Evolutionary conservation across 2,329 filamentous ascomycete species (phyloP).

Genomic region (Gremmenia infestans): DNA sequence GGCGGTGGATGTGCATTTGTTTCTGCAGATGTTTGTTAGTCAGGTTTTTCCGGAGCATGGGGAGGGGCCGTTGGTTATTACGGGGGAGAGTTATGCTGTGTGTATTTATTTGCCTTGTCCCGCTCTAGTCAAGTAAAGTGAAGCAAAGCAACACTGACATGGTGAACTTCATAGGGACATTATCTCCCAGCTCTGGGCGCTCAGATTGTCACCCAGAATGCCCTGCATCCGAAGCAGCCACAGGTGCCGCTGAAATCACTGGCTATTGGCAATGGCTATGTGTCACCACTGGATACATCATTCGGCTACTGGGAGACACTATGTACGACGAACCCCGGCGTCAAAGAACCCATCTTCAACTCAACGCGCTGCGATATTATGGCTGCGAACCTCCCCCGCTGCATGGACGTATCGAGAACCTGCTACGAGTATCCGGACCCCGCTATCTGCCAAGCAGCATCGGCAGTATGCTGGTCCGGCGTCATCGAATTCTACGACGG

Average conservation of each 20-base stretch:
- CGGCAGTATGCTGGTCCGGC: conserved; percentile 34
- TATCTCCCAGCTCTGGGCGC: conserved; percentile 42
- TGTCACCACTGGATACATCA: conserved; percentile 36
- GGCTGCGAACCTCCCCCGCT: conserved; percentile 40
- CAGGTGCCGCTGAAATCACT: conserved; percentile 40
- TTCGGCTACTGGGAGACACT: conserved; percentile 44
- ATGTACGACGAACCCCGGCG: conserved; percentile 41
- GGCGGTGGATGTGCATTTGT: conserved; percentile 44
- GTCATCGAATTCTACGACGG: conserved; percentile 38
- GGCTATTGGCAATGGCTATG: conserved; percentile 42
- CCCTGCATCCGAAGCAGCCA: conserved; percentile 35
- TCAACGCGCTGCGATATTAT: conserved; percentile 42
- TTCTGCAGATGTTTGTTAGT: conserved; percentile 43
- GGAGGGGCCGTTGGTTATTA: conserved; percentile 39
- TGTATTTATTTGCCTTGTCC: conserved; percentile 8
- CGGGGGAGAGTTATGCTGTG: conserved; percentile 46
- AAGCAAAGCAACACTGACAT: neutral
- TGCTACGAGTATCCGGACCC: conserved; percentile 39
- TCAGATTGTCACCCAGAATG: conserved; percentile 41
- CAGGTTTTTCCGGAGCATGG: conserved; percentile 40
- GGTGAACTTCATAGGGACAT: conserved; percentile 33
- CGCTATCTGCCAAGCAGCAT: conserved; percentile 36
- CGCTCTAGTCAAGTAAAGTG: neutral
- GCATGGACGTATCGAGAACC: conserved; percentile 36
- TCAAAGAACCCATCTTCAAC: conserved; percentile 39